Evolutionary conservation across 345 rosid genomes (phyloP), one percentile per base, ranked within the genome.

Genomic region (Excoecaria cochinchinensis): DNA sequence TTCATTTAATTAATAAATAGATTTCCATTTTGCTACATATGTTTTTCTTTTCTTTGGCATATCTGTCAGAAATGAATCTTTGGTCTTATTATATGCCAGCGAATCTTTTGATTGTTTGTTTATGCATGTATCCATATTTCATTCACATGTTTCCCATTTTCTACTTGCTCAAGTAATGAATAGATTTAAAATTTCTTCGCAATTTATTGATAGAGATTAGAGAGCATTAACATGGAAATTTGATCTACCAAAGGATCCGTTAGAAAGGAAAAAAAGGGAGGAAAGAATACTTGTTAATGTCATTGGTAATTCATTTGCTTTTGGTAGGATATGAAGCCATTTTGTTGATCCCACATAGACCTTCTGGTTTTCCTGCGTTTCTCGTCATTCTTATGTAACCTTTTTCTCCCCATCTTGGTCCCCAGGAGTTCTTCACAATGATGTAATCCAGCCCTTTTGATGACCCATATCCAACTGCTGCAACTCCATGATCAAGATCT

Each of bases 401-500:
- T 63, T 86, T 88, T 78, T 88, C 96, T 70, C 97, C 98, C 97
- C 97, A 90, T 47, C 78, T 86, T 7, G 85, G 47, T 57, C 97
- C 98, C 98, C 97, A 94, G 0, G 97, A 94, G 58, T 94, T 92
- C 84, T 86, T 94, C 79, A 94, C 97, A 31, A 89, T 87, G 44
- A 92, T 85, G 77, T 90, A 89, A 77, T 92, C 96, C 19, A 70
- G 50, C 14, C 88, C 92, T 67, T 74, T 90, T 22, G 82, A 73
- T 74, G 98, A 84, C 71, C 97, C 97, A 12, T 92, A 94, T 31
- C 97, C 97, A 57, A 90, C 95, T 0, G 93, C 94, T 64, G 96
- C 85, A 46, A 92, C 98, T 21, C 93, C 97, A 11, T 89, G 97
- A 71, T 92, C 90, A 0, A 92, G 83, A 3, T 83, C 86, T 0